Evolutionary conservation across 2,329 filamentous ascomycete genomes (phyloP).

Genomic region (Arthrocladium fulminans): DNA sequence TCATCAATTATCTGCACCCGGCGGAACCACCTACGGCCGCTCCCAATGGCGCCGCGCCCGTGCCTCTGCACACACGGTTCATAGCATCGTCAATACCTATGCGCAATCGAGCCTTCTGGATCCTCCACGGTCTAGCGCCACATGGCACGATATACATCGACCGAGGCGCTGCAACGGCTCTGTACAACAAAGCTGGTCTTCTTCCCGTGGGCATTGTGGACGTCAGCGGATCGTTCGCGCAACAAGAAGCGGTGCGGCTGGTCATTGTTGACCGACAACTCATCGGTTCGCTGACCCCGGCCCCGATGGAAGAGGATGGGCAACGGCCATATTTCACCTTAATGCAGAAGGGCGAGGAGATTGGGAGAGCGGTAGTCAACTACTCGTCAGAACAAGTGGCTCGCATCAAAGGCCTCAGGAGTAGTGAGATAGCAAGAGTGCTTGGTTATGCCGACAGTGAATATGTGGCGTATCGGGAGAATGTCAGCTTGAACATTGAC

Average conservation of each 20-base stretch:
- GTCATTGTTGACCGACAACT: constrained; percentile 62
- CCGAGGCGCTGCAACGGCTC: constrained; percentile 71
- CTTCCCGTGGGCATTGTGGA: constrained; percentile 85
- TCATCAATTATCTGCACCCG: constrained; percentile 70
- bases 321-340: constrained; percentile 23
- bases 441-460: constrained; percentile 91
- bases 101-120: constrained; percentile 92
- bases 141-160: constrained; percentile 92
- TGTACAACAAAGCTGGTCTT: constrained; percentile 75
- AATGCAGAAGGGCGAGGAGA: constrained; percentile 49
- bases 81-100: constrained; percentile 76
- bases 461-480: constrained; percentile 82
- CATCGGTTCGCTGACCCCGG: constrained; percentile 28
- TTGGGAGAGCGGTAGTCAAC: constrained; percentile 84
- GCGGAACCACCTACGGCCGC: constrained; percentile 28
- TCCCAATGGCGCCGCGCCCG: constrained; percentile 32
- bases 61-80: constrained; percentile 85
- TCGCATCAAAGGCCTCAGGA: constrained; percentile 75
- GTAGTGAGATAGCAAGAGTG: constrained; percentile 66
- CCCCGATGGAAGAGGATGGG: constrained; percentile 12
- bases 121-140: constrained; percentile 80
- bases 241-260: constrained; percentile 84
- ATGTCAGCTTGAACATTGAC: constrained; percentile 57
- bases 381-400: constrained; percentile 79
- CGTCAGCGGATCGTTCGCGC: constrained; percentile 77